Conservation (phyloP, 768 basidiomycete genomes). For the Suillus spraguei region DNA sequence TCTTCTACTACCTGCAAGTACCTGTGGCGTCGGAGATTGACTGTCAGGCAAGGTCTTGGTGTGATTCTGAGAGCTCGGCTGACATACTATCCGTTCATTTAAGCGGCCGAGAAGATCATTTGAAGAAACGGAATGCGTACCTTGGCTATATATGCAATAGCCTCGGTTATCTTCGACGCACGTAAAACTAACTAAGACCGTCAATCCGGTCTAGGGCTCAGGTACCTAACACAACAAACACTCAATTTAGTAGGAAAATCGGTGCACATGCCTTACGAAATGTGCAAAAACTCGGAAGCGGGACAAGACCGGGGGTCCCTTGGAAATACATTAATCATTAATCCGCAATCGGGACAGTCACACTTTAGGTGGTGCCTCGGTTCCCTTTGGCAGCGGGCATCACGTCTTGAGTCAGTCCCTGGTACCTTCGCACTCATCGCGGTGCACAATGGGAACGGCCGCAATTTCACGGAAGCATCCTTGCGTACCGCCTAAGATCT, state of each 20-base stretch:
- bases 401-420: neutral
- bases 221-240: neutral
- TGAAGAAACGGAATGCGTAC: neutral
- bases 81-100: neutral
- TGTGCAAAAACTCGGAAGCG: neutral
- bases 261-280: neutral
- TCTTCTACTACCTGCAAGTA: neutral
- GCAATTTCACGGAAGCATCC: neutral
- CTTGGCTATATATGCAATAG: slow-evolving; percentile 1
- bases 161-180: neutral
- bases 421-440: slow-evolving; percentile 1
- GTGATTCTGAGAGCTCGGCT: neutral
- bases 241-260: neutral
- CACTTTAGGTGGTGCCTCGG: neutral
- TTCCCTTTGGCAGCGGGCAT: neutral
- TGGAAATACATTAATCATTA: neutral
- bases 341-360: neutral
- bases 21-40: slow-evolving; percentile 2
- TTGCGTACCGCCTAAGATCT: neutral
- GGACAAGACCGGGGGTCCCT: neutral
- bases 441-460: neutral
- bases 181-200: slow-evolving; percentile 3
- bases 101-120: neutral
- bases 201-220: neutral
- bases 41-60: neutral